These are phyloP conservation scores for Lactifluus hygrophoroides DNA, from an alignment of 768 basidiomycete species.

Conservation along the genomic window DNA sequence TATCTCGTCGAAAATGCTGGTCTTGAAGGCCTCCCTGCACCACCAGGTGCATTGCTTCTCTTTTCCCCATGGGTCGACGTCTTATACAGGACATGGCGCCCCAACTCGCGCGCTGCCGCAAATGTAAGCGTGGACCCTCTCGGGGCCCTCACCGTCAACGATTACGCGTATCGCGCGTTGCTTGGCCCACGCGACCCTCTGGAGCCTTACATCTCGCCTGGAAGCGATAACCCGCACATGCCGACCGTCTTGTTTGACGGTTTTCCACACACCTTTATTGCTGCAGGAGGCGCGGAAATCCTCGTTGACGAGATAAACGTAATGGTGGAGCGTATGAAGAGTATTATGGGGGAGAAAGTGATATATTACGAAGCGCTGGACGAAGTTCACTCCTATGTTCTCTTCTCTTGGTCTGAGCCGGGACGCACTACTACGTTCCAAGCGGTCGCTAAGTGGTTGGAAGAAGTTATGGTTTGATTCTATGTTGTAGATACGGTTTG, in stretches of 20 bases:
- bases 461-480: neutral
- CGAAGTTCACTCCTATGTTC: conserved; percentile 41
- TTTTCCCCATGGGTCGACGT: neutral
- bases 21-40: too few species aligned
- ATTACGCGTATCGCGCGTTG: too few species aligned
- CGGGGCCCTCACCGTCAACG: neutral
- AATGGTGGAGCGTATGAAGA: neutral
- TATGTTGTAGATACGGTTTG: neutral
- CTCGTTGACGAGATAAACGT: neutral
- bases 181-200: conserved; percentile 1
- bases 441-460: too few species aligned
- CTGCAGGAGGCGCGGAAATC: conserved; percentile 6
- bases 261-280: conserved; percentile 3
- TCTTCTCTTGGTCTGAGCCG: conserved; percentile 44
- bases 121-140: neutral
- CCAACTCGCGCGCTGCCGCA: neutral
- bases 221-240: neutral
- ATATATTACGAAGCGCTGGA: conserved; percentile 11
- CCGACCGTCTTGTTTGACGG: neutral
- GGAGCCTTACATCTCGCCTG: conserved; percentile 8
- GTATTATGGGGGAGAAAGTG: neutral
- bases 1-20: neutral
- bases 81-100: neutral
- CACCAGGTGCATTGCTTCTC: neutral
- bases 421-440: conserved; percentile 39